phyloP scores from a whole-genome alignment of 2,329 filamentous ascomycete genomes.

The Zopfia rhizophila region DNA sequence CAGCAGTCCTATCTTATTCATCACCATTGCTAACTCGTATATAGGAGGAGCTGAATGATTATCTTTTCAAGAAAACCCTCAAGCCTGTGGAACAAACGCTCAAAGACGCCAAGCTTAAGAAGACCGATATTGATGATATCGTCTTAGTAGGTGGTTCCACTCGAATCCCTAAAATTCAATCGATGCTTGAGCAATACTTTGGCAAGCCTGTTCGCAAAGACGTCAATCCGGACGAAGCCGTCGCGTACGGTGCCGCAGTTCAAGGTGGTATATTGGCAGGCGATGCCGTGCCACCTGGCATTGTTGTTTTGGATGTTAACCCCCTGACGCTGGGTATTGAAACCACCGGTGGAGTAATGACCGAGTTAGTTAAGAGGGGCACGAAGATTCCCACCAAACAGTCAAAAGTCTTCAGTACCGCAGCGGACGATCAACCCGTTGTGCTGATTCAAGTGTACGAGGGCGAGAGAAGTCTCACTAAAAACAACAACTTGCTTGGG shows the following conservation, averaged over 20 bases:
- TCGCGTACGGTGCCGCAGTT: slow-evolving; percentile 92
- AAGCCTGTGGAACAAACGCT: slow-evolving; percentile 96
- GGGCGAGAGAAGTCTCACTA: slow-evolving; percentile 89
- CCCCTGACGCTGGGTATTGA: slow-evolving; percentile 91
- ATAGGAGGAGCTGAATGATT: slow-evolving; percentile 91
- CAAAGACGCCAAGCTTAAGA: slow-evolving; percentile 94
- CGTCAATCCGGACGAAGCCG: slow-evolving; percentile 97
- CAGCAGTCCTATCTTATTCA: too few relatives aligned
- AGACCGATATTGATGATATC: slow-evolving; percentile 89
- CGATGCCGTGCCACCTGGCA: slow-evolving; percentile 70
- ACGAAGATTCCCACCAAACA: slow-evolving; percentile 91
- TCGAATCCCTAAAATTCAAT: slow-evolving; percentile 93
- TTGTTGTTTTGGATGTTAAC: slow-evolving; percentile 83
- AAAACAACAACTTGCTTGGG: slow-evolving; percentile 93
- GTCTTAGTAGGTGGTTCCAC: slow-evolving; percentile 96
- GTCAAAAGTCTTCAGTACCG: slow-evolving; percentile 93
- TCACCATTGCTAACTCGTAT: too few relatives aligned
- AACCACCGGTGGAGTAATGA: slow-evolving; percentile 94
- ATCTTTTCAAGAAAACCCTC: slow-evolving; percentile 95
- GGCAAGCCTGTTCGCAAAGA: slow-evolving; percentile 95
- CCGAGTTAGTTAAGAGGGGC: slow-evolving; percentile 89
- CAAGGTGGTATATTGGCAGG: slow-evolving; percentile 92
- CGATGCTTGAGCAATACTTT: slow-evolving; percentile 92
- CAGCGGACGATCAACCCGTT: slow-evolving; percentile 90
- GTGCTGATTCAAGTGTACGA: slow-evolving; percentile 92